These are phyloP conservation scores for Lagerstroemia speciosa DNA, from an alignment of 345 rosid species.

Conservation along the genomic window DNA sequence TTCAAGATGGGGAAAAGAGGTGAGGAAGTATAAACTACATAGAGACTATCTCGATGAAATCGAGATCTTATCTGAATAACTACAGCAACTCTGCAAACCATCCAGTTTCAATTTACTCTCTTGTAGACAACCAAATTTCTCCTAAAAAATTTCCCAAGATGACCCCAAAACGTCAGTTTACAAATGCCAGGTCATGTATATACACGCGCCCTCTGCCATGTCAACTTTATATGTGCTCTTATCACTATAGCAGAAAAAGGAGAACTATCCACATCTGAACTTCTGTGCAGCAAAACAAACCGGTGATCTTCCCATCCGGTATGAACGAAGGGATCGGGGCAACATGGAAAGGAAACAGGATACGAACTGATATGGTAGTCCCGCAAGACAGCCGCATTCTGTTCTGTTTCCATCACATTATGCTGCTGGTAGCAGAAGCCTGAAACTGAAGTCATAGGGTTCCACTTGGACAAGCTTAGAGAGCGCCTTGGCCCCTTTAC, in stretches of 20 bases:
- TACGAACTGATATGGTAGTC: neutral
- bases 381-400: too few relatives aligned
- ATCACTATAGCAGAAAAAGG: neutral
- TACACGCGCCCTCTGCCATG: neutral
- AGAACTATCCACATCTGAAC: slow-evolving; percentile 1
- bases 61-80: too few relatives aligned
- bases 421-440: slow-evolving; percentile 35
- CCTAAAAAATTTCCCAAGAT: too few relatives aligned
- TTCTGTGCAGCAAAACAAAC: too few relatives aligned
- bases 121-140: too few relatives aligned
- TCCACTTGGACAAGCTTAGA: slow-evolving; percentile 52
- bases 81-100: too few relatives aligned
- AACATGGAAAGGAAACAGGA: too few relatives aligned
- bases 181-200: neutral
- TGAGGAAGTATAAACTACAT: too few relatives aligned
- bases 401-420: neutral
- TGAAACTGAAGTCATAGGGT: slow-evolving; percentile 84
- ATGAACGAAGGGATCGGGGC: neutral
- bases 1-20: too few relatives aligned
- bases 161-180: too few relatives aligned
- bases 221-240: neutral
- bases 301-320: neutral
- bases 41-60: too few relatives aligned
- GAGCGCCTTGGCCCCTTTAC: slow-evolving; percentile 33
- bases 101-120: too few relatives aligned